A percentile compares a stretch with the other conserved stretches of the same genome.
Conservation (phyloP, 2,329 filamentous ascomycete genomes). For the Dendryphion nanum region DNA sequence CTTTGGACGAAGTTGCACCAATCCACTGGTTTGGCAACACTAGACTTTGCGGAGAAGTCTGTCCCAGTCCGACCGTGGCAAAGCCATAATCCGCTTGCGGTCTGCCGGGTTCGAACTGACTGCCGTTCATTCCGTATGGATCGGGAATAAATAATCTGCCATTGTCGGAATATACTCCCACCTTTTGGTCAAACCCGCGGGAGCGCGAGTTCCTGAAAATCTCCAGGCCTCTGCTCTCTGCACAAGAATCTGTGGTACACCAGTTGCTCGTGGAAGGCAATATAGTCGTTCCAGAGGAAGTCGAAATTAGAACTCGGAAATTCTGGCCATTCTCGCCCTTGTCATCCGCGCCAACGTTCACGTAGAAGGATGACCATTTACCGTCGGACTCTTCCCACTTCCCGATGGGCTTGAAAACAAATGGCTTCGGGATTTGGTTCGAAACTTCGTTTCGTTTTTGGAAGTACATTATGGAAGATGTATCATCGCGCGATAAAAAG, state of each 20-base stretch:
- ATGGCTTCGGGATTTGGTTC: too few relatives aligned
- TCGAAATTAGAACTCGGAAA: constrained; percentile 35
- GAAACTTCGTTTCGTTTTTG: too few relatives aligned
- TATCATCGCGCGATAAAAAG: too few relatives aligned
- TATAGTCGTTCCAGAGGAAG: constrained; percentile 22
- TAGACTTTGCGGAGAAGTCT: constrained; percentile 11
- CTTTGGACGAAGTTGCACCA: constrained; percentile 11
- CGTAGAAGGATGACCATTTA: constrained; percentile 42
- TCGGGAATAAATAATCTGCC: background rate
- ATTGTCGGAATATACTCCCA: background rate
- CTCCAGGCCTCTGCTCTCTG: constrained; percentile 27
- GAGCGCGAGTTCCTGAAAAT: constrained; percentile 14
- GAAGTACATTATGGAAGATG: too few relatives aligned
- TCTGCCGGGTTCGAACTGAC: constrained; percentile 4
- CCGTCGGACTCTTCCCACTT: constrained; percentile 42
- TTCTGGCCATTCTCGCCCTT: constrained; percentile 29
- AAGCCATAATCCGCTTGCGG: constrained; percentile 12
- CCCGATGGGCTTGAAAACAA: constrained; percentile 17
- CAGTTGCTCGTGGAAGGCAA: constrained; percentile 25
- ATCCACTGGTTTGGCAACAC: constrained; percentile 18
- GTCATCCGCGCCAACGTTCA: constrained; percentile 35
- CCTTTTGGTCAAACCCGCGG: constrained; percentile 14
- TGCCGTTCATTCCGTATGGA: constrained; percentile 17
- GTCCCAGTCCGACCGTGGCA: constrained; percentile 29
- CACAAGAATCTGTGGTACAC: constrained; percentile 27